phyloP scores from a whole-genome alignment of 2,329 filamentous ascomycete species.

The Pseudocercospora cruenta region DNA sequence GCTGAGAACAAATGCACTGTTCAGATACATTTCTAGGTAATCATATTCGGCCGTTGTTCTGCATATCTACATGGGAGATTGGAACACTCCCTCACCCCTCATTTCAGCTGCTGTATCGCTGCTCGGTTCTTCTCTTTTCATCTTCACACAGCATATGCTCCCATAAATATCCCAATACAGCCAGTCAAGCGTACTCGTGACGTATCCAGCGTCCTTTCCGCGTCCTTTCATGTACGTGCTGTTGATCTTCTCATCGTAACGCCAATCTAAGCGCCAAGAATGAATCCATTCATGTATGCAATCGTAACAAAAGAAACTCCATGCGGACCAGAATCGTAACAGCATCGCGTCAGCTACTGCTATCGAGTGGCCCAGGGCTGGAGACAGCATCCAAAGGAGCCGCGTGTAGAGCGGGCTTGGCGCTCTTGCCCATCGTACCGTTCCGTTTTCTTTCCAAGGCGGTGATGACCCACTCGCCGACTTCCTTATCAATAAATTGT shows the following conservation, averaged over 20 bases:
- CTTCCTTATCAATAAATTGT: slow-evolving; percentile 68
- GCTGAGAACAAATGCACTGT: background rate
- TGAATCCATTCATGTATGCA: slow-evolving; percentile 5
- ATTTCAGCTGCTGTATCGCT: slow-evolving; percentile 21
- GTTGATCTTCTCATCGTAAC: background rate
- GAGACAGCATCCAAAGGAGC: slow-evolving; percentile 72
- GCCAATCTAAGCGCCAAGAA: slow-evolving; percentile 6
- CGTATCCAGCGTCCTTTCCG: slow-evolving; percentile 21
- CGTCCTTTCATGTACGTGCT: slow-evolving; percentile 6
- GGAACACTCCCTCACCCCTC: background rate
- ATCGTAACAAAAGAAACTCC: background rate
- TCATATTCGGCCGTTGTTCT: slow-evolving; percentile 9
- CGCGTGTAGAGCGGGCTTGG: slow-evolving; percentile 82
- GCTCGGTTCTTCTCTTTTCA: background rate
- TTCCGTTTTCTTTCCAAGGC: slow-evolving; percentile 69
- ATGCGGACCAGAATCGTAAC: background rate
- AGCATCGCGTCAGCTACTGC: background rate
- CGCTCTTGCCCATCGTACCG: slow-evolving; percentile 58
- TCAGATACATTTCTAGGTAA: background rate
- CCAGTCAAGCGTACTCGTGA: slow-evolving; percentile 16
- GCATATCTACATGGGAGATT: slow-evolving; percentile 20
- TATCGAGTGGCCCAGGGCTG: slow-evolving; percentile 9
- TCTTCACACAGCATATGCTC: slow-evolving; percentile 6
- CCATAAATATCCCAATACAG: background rate
- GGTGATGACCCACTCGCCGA: slow-evolving; percentile 79